Percentiles rank a stretch among this genome's conserved stretches.
These are phyloP conservation scores for Pichia scutulata DNA, from an alignment of 805 yeast genomes.

Conservation along the genomic window DNA sequence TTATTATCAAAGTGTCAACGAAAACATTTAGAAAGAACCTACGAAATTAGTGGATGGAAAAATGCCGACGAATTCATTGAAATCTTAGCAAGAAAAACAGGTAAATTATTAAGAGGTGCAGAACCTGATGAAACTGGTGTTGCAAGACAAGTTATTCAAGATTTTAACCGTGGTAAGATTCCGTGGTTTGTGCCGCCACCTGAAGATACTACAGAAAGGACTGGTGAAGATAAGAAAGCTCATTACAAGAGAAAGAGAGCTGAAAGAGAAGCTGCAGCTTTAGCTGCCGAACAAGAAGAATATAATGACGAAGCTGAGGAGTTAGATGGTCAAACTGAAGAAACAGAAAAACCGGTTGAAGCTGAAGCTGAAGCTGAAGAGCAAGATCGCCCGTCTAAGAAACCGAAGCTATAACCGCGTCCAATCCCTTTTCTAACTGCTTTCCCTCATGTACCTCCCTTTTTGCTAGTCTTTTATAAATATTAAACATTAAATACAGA, in stretches of 20 bases:
- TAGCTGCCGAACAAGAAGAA: constrained; percentile 21
- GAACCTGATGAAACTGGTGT: constrained; percentile 96
- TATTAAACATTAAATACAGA: too few species aligned
- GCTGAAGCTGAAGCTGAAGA: constrained; percentile 18
- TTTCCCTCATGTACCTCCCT: background rate
- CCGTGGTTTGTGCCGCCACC: constrained; percentile 99
- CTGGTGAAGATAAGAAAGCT: constrained; percentile 51
- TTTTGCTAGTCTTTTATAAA: background rate
- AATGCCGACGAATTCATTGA: constrained; percentile 76
- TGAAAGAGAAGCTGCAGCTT: constrained; percentile 33
- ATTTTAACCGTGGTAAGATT: constrained; percentile 93
- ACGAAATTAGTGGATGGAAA: constrained; percentile 89
- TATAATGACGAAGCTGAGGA: constrained; percentile 15
- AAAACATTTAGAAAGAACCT: constrained; percentile 90
- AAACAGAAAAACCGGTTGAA: constrained; percentile 22
- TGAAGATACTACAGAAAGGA: constrained; percentile 49
- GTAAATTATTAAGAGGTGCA: constrained; percentile 91
- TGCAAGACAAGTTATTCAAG: constrained; percentile 83
- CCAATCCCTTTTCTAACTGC: constrained; percentile 3
- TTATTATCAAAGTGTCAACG: constrained; percentile 77
- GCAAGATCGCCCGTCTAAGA: constrained; percentile 15
- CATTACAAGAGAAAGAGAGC: constrained; percentile 45
- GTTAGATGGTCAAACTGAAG: constrained; percentile 19
- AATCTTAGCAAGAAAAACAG: constrained; percentile 84
- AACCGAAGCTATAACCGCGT: constrained; percentile 10